A percentile compares a stretch with the other conserved stretches of the same genome.
These are phyloP conservation scores for Nitzschia sp. DNA, from an alignment of 108 stramenopile species.

Conservation along the genomic window DNA sequence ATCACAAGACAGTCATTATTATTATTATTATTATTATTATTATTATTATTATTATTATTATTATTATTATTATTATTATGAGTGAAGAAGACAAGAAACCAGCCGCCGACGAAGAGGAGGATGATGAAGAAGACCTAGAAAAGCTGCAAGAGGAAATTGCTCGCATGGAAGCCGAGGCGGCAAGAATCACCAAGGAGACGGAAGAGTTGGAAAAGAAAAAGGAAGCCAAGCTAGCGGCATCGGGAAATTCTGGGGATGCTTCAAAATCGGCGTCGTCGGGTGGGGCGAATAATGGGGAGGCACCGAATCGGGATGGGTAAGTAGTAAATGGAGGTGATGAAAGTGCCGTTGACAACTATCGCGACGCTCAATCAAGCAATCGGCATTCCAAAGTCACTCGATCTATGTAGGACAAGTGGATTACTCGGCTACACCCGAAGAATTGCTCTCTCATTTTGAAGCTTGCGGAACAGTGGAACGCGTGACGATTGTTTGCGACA, in stretches of 20 bases:
- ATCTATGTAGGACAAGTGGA: constrained; percentile 98
- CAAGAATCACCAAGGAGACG: constrained; percentile 65
- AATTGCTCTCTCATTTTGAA: constrained; percentile 93
- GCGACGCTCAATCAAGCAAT: background rate
- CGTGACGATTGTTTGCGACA: constrained; percentile 98
- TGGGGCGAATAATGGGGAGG: background rate
- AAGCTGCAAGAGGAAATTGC: constrained; percentile 78
- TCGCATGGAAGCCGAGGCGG: constrained; percentile 87
- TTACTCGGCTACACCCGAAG: constrained; percentile 94
- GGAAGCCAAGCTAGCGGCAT: constrained; percentile 14
- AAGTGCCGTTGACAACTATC: background rate
- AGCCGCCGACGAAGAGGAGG: constrained; percentile 40
- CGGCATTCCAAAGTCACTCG: constrained; percentile 31
- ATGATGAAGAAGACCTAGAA: constrained; percentile 57
- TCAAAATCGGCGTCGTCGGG: constrained; percentile 21
- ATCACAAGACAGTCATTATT: too few relatives aligned
- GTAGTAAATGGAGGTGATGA: constrained; percentile 1
- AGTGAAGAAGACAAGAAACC: constrained; percentile 53
- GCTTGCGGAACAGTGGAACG: constrained; percentile 95
- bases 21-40: too few relatives aligned
- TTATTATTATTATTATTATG: constrained; percentile 9
- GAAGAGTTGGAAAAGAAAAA: constrained; percentile 49
- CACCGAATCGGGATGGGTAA: constrained; percentile 36
- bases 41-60: background rate
- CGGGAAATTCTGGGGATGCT: constrained; percentile 15